Evolutionary conservation across 495 filamentous ascomycete species (phyloP), one percentile per base, ranked within the genome.

Genomic region (Clavariopsis aquatica): DNA sequence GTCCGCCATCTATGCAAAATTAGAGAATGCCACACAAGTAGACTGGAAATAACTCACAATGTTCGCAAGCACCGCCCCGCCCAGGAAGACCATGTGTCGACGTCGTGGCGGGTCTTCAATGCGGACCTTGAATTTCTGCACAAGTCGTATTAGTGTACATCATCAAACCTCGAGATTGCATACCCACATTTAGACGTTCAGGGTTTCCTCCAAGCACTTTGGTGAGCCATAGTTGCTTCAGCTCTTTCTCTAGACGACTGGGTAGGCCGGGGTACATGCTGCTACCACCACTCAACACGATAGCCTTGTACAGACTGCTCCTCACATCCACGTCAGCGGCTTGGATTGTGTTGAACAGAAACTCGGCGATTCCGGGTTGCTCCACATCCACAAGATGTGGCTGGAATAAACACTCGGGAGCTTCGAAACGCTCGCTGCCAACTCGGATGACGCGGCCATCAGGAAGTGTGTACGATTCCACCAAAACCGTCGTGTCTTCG

Each of bases 211-310:
- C 81, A 67, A 98, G 79, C 41, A 97, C 92, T 63, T 88, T 87
- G 13, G 94, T 97, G 59, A 99, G 84, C 95, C 95, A 98, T 71
- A 99, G 76, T 80, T 99, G 94, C 82, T 98, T 98, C 66, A 99
- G 78, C 78, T 99, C 94, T 81, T 98, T 98, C 82, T 99, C 94
- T 74, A 99, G 79, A 54, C 94, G 84, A 46, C 90, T 93, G 15
- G 94, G 95, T 56, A 99, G 81, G 62, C 94, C 94, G 0, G 94
- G 94, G 73, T 99, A 99, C 94, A 99, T 99, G 84, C 89, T 93
- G 78, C 88, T 93, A 65, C 94, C 94, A 68, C 94, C 94, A 47
- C 91, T 96, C 51, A 99, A 85, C 63, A 99, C 94, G 69, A 99
- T 89, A 3, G 95, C 94, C 81, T 96, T 96, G 83, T 95, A 99